Base-by-base conservation (phyloP, 148 eudicot species). In the Pharnaceum exiguum region DNA sequence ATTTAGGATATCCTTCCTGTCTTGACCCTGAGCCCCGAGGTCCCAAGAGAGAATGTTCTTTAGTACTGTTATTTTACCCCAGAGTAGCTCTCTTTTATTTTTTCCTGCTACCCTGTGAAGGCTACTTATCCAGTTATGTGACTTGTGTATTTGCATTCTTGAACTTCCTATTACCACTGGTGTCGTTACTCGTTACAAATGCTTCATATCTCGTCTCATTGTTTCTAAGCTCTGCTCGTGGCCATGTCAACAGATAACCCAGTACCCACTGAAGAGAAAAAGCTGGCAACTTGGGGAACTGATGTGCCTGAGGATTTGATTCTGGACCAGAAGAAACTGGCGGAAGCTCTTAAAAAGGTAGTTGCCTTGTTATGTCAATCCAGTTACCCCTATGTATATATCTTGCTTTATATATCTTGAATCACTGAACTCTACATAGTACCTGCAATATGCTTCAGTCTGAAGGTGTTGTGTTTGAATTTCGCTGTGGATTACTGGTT, bases 321-420 rank as follows among this genome's bases (percentile, higher is more conserved):
- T 57, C 63, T 90, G 55, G 85, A 90, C 55, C 65, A 86, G 37
- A 80, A 77, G 69, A 86, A 79, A 69, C 78, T 90, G 16, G 68
- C 86, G n/a, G 97, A 84, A 55, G 84, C 97, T 51, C 85, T 90
- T 21, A 72, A 84, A 65, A 90, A 90, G 88, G 97, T 84, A 62
- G 68, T 25, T 22, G 16, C 33, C 47, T 12, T 12, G 38, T 12
- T 40, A 5, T 55, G 31, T 45, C 25, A 18, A 2, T 43, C 19
- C 43, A 2, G 10, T n/a, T n/a, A n/a, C n/a, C n/a, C n/a, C n/a
- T n/a, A 43, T 4, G 15, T 49, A 3, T 8, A 35, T 23, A 6
- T 38, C 13, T 35, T 2, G n/a, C 11, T 7, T 29, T 9, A 12
- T 19, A 28, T 17, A 15, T 26, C 29, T 21, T 40, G 7, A 23